phyloP scores from a whole-genome alignment of 2,329 filamentous ascomycete genomes.

The Claviceps monticola region DNA sequence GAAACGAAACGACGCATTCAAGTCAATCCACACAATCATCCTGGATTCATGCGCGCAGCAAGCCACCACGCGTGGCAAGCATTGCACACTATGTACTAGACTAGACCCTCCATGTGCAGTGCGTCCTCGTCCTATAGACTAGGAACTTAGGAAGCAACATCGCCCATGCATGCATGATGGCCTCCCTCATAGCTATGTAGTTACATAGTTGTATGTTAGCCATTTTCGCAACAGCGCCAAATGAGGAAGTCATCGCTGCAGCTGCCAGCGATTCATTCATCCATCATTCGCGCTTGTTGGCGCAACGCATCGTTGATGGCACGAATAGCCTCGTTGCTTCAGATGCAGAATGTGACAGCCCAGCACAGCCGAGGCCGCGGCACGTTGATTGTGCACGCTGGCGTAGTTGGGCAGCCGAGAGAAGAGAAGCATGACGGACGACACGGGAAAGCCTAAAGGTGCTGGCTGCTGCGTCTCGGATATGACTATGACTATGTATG shows the following conservation, averaged over 20 bases:
- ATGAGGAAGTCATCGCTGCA: no score
- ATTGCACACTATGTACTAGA: no score
- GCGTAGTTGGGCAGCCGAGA: constrained; percentile 14
- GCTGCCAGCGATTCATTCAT: no score
- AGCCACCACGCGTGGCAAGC: constrained; percentile 29
- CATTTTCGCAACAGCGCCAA: no score
- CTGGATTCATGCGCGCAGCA: constrained; percentile 27
- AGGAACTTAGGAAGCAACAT: constrained; percentile 19
- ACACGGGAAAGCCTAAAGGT: constrained; percentile 14
- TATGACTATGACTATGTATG: constrained; percentile 10
- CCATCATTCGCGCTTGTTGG: no score
- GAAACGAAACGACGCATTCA: constrained; percentile 16
- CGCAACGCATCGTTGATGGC: constrained; percentile 7
- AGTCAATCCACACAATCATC: constrained; percentile 20
- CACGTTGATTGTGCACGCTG: constrained; percentile 6
- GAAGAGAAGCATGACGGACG: constrained; percentile 14
- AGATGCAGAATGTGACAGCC: constrained; percentile 24
- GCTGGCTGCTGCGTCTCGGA: constrained; percentile 12
- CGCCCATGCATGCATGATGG: constrained; percentile 36
- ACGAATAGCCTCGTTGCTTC: constrained; percentile 33
- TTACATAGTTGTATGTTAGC: no score
- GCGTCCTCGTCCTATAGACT: no score
- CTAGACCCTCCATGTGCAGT: constrained; percentile 35
- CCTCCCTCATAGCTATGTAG: constrained; percentile 11
- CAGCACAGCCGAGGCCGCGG: constrained; percentile 4